These are phyloP conservation scores for Macrolepiota fuliginosa DNA, from an alignment of 768 basidiomycete genomes.

Conservation along the genomic window DNA sequence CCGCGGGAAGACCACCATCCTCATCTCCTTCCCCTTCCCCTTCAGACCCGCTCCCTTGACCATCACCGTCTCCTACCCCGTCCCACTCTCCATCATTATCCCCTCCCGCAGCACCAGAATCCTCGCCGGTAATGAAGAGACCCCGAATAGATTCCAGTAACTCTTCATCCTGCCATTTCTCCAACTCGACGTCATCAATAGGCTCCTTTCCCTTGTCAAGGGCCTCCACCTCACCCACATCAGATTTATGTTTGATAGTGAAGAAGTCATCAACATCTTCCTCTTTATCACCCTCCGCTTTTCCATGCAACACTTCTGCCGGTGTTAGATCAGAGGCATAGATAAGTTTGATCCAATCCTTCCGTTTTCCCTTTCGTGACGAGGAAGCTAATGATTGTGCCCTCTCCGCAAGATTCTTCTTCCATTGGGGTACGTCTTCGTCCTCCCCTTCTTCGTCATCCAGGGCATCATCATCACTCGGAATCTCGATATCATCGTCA, in stretches of 20 bases:
- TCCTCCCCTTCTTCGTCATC: slow-evolving; percentile 35
- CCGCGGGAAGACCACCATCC: slow-evolving; percentile 15
- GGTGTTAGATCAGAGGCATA: slow-evolving; percentile 72
- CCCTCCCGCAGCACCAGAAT: slow-evolving; percentile 27
- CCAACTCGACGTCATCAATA: slow-evolving; percentile 47
- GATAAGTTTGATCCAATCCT: slow-evolving; percentile 84
- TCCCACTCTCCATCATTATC: slow-evolving; percentile 39
- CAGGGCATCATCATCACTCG: slow-evolving; percentile 51
- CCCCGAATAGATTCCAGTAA: slow-evolving; percentile 83
- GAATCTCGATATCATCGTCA: slow-evolving; percentile 39
- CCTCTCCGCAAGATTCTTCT: slow-evolving; percentile 52
- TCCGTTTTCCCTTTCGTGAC: slow-evolving; percentile 38
- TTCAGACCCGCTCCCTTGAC: slow-evolving; percentile 14
- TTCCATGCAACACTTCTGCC: slow-evolving; percentile 56
- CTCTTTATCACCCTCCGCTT: slow-evolving; percentile 22
- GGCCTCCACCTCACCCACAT: slow-evolving; percentile 41
- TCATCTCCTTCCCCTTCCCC: slow-evolving; percentile 33
- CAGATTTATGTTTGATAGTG: slow-evolving; percentile 43
- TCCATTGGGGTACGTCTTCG: slow-evolving; percentile 68
- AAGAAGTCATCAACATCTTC: slow-evolving; percentile 62
- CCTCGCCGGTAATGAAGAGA: slow-evolving; percentile 85
- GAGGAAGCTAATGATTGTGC: slow-evolving; percentile 42
- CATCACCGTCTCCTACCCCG: slow-evolving; percentile 36
- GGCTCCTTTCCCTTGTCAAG: slow-evolving; percentile 71
- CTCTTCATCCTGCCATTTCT: slow-evolving; percentile 82